Evolutionary conservation across 208 protist species (phyloP), one percentile per base, ranked within the genome.

Genomic region (Acanthamoeba royreba): DNA sequence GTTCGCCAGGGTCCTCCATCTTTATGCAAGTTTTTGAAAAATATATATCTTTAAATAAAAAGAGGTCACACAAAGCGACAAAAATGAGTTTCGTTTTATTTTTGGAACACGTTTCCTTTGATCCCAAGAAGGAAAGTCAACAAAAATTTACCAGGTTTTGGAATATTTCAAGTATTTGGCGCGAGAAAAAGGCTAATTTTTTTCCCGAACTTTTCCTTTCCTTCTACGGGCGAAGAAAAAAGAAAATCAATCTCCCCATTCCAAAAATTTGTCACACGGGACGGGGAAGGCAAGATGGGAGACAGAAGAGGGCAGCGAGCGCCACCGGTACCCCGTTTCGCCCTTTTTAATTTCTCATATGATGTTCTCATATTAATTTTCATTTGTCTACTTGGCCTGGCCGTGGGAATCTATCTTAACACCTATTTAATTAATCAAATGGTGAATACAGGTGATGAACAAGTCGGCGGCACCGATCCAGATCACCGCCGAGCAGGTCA

Each of bases 401-500:
- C n/a, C n/a, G n/a, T n/a, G n/a, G n/a, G n/a, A n/a, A n/a, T n/a
- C n/a, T n/a, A 66, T 0, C 25, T 31, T 9, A 66, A 28, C 5
- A 9, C 9, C 55, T 28, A 19, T 28, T 28, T 9, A 66, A 66
- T 66, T 66, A n/a, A n/a, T n/a, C n/a, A n/a, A n/a, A n/a, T 28
- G 0, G 55, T 28, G 5, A 8, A 15, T 66, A 66, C 31, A 94
- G 52, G 95, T 96, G 25, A 96, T 96, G 96, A 99, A 99, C 96
- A 99, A 99, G 95, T 52, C 72, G 35, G 87, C 98, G 4, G 98
- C 98, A 46, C 53, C 93, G 4, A 79, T 98, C 45, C 99, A 99
- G 95, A 98, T 99, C 95, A 99, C 98, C 25, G 98, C 98, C 8
- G 98, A 99, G 88, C 98, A 99, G 95, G 98, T 99, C 19, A 96